Evolutionary conservation across 192 early-diverging fungal species (phyloP).

Genomic region (Coemansia sp.): DNA sequence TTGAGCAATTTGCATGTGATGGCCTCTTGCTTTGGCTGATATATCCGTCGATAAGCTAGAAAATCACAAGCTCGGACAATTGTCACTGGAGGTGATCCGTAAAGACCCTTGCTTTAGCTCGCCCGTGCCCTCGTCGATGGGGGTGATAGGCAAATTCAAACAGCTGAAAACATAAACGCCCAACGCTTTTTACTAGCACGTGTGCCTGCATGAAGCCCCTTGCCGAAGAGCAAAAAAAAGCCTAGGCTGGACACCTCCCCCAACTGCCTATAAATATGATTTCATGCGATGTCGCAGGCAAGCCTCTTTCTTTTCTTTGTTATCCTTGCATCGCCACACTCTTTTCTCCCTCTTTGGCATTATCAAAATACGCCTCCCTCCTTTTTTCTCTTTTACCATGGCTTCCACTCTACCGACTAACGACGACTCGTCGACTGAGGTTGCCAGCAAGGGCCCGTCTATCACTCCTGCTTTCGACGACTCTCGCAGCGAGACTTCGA

Average conservation of each 20-base stretch:
- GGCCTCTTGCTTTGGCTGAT: not conserved
- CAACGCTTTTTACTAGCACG: slow-evolving; percentile 4
- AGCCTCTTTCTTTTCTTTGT: not conserved
- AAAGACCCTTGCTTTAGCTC: slow-evolving; percentile 2
- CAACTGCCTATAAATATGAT: not conserved
- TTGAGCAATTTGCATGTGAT: not conserved
- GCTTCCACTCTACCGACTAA: slow-evolving; percentile 20
- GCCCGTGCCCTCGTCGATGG: not conserved
- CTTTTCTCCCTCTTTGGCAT: slow-evolving; percentile 13
- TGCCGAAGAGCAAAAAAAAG: not conserved
- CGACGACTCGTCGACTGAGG: slow-evolving; percentile 12
- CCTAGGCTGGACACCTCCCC: not conserved
- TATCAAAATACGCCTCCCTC: not conserved
- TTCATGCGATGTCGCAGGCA: not conserved
- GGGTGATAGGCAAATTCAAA: not conserved
- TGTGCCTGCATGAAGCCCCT: not conserved
- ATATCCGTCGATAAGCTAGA: not conserved
- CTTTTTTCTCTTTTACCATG: not conserved
- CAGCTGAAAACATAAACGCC: not conserved
- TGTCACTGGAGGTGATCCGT: not conserved
- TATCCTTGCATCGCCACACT: slow-evolving; percentile 18
- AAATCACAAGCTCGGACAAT: not conserved
- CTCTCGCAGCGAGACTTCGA: slow-evolving; percentile 57
- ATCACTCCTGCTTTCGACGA: slow-evolving; percentile 36
- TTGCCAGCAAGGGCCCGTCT: slow-evolving; percentile 37